These are phyloP conservation scores for Paecilomyces fulvus DNA, from an alignment of 2,329 filamentous ascomycete genomes.

Conservation along the genomic window DNA sequence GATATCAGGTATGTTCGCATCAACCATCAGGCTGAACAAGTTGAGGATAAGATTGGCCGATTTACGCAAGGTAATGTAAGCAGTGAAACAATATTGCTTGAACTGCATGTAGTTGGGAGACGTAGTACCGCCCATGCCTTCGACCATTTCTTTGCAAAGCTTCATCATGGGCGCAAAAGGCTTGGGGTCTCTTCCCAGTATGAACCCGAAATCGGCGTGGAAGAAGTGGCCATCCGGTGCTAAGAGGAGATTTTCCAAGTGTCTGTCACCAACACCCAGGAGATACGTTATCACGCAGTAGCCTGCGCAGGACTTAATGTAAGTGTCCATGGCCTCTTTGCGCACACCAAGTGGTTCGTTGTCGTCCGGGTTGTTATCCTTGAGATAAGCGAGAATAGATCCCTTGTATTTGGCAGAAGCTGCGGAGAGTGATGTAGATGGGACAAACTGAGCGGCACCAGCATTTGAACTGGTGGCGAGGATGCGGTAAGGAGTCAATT, in stretches of 20 bases:
- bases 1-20: constrained; percentile 95
- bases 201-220: constrained; percentile 97
- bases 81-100: constrained; percentile 92
- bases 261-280: constrained; percentile 87
- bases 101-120: constrained; percentile 80
- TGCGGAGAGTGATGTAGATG: constrained; percentile 72
- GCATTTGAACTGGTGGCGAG: constrained; percentile 84
- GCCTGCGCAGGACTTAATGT: constrained; percentile 89
- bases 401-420: constrained; percentile 79
- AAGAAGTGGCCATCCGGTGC: constrained; percentile 91
- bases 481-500: constrained; percentile 91
- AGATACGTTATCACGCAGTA: constrained; percentile 99
- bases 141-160: constrained; percentile 94
- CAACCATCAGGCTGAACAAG: constrained; percentile 91
- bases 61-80: constrained; percentile 85
- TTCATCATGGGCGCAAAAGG: constrained; percentile 97
- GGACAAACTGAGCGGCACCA: constrained; percentile 88
- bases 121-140: constrained; percentile 84
- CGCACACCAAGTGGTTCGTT: constrained; percentile 74
- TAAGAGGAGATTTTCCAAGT: constrained; percentile 89
- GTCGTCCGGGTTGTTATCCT: constrained; percentile 81
- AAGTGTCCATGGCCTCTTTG: constrained; percentile 88
- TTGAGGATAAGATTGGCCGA: constrained; percentile 87
- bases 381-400: constrained; percentile 69
- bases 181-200: constrained; percentile 92